Base-by-base conservation (phyloP, 257 asterid genomes). In the Nicotiana benthamiana region DNA sequence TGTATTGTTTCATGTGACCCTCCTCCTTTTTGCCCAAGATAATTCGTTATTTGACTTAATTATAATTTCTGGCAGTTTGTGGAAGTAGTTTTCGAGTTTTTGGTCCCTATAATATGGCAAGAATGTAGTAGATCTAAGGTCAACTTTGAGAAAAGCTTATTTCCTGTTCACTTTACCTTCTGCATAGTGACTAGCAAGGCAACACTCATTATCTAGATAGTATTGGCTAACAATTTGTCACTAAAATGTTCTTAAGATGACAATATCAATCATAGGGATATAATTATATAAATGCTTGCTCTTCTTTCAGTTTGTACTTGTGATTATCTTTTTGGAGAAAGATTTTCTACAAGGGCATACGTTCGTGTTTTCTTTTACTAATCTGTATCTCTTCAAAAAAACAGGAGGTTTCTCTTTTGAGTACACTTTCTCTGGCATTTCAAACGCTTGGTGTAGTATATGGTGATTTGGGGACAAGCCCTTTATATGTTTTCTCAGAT, bases 391-490 rank as follows among this genome's bases (percentile, higher is more conserved):
- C 81, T 75, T 40, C 27, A 1, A 68, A 67, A 59, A 77, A 84
- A 82, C 90, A 93, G 99, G 94, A 91, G 67, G 89, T 66, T 70
- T 89, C 99, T 74, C 77, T 86, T 46, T 91, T 93, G 97, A 83
- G 83, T 81, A 93, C 95, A 67, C 83, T 94, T 74, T 88, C 93
- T 22, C 72, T 95, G 87, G 97, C 97, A 83, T 95, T 93, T 84
- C 99, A 95, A 90, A 95, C 99, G 6, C 97, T 95, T 26, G 99
- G 99, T 75, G 99, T 95, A 77, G 99, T 93, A 34, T 95, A 93
- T 57, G 99, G 99, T 46, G 99, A 95, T 82, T 87, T 95, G 99
- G 99, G 99, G 26, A 95, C 99, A 9, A 93, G 98, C 81, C 99
- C 99, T 79, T 84, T 95, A 3, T 95, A 95, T 59, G 98, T 93